Percentiles rank a stretch among this genome's conserved stretches.
Conservation (phyloP, 2,329 filamentous ascomycete species). For the Fusarium oligoseptatum region DNA sequence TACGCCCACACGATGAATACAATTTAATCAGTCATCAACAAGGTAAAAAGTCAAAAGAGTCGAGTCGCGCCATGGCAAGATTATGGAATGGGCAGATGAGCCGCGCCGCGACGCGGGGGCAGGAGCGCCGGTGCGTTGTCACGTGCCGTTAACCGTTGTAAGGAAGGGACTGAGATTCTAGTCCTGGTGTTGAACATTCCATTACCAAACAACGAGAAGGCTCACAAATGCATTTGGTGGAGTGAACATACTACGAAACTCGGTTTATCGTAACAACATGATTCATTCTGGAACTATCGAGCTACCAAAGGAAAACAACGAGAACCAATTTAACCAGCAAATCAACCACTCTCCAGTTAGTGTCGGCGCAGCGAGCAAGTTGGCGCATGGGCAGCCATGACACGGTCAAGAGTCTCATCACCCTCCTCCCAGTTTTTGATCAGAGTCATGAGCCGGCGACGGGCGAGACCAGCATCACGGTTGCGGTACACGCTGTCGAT, state of each 20-base stretch:
- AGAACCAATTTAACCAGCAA: not conserved
- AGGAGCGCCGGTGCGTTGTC: constrained; percentile 30
- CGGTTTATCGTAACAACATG: not conserved
- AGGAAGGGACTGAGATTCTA: not conserved
- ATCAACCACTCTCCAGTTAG: not conserved
- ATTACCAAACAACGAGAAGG: not conserved
- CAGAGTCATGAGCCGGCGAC: constrained; percentile 52
- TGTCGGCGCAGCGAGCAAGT: constrained; percentile 44
- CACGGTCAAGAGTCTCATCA: constrained; percentile 54
- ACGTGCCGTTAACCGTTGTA: constrained; percentile 26
- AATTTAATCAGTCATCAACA: not conserved
- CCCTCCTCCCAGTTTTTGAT: constrained; percentile 57
- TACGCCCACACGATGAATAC: not conserved
- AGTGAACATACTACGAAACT: not conserved
- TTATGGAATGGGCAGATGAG: constrained; percentile 2
- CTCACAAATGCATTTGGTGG: not conserved
- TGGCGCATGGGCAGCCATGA: constrained; percentile 50
- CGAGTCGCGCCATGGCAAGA: constrained; percentile 15
- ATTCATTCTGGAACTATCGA: constrained; percentile 8
- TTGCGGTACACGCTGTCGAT: constrained; percentile 61
- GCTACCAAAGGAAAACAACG: not conserved
- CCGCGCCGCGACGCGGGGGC: constrained; percentile 30
- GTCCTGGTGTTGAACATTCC: not conserved
- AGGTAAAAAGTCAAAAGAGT: constrained; percentile 4
- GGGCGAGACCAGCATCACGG: constrained; percentile 54